Evolutionary conservation across 352 stramenopile genomes (phyloP).

Genomic region (Phytophthora idaei): DNA sequence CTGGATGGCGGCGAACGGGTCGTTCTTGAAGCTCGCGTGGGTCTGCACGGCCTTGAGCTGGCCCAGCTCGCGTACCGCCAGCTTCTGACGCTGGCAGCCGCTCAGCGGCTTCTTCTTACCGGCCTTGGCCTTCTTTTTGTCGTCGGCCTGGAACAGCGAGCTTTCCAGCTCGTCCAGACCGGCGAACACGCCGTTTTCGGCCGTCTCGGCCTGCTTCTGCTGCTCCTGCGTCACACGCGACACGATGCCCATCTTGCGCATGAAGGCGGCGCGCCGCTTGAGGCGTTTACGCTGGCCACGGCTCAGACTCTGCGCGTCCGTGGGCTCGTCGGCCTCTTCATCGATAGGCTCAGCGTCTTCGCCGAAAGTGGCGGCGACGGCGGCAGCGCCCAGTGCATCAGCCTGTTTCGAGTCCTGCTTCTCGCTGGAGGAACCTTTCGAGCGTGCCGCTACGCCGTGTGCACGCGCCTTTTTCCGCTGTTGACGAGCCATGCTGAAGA

Average conservation of each 20-base stretch:
- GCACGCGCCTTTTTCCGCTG: constrained; percentile 64
- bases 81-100: constrained; percentile 83
- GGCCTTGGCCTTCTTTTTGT: constrained; percentile 37
- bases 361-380: constrained; percentile 69
- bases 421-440: constrained; percentile 38
- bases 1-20: constrained; percentile 88
- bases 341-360: constrained; percentile 40
- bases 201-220: constrained; percentile 48
- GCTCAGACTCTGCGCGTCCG: constrained; percentile 55
- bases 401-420: constrained; percentile 21
- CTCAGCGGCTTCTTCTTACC: constrained; percentile 66
- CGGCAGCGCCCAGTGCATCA: constrained; percentile 50
- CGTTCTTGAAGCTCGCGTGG: constrained; percentile 77
- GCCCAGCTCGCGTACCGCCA: constrained; percentile 81
- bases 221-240: constrained; percentile 67
- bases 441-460: constrained; percentile 58
- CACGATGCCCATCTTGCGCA: constrained; percentile 89
- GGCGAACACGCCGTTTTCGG: constrained; percentile 66
- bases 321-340: constrained; percentile 40
- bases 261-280: constrained; percentile 80
- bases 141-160: constrained; percentile 70
- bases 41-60: constrained; percentile 88
- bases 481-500: constrained; percentile 49
- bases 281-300: constrained; percentile 85
- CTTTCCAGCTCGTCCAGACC: constrained; percentile 73